A percentile compares a stretch with the other conserved stretches of the same genome.
These are phyloP conservation scores for Cladophialophora bantiana DNA, from an alignment of 2,329 filamentous ascomycete genomes.

Conservation along the genomic window DNA sequence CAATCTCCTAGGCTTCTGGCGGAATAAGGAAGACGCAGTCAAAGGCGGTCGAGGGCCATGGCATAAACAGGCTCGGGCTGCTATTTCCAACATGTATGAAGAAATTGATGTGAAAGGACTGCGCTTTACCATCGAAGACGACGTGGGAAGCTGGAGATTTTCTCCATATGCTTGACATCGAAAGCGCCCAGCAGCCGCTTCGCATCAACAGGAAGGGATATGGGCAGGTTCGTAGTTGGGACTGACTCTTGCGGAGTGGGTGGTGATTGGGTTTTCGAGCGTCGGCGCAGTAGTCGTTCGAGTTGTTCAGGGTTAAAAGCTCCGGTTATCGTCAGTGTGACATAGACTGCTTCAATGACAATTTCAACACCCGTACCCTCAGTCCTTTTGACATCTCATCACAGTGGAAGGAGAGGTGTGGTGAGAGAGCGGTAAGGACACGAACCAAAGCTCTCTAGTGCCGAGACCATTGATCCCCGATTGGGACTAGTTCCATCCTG, in stretches of 20 bases:
- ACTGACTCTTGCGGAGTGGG: not conserved
- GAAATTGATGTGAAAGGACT: constrained; percentile 72
- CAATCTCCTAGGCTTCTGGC: constrained; percentile 65
- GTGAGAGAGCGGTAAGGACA: not conserved
- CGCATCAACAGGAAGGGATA: not conserved
- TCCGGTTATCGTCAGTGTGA: not conserved
- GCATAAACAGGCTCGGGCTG: constrained; percentile 61
- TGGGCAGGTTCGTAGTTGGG: not conserved
- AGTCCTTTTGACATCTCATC: too few species aligned
- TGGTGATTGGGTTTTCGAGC: not conserved
- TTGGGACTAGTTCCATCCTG: constrained; percentile 25
- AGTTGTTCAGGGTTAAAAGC: not conserved
- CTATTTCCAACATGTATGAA: constrained; percentile 60
- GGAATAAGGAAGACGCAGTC: constrained; percentile 66
- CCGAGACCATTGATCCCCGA: not conserved
- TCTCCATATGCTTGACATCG: constrained; percentile 25
- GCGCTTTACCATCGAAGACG: constrained; percentile 71
- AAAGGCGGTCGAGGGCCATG: constrained; percentile 64
- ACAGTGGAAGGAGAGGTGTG: not conserved
- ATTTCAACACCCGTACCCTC: too few species aligned
- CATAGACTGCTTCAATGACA: constrained; percentile 1
- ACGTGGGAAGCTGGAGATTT: constrained; percentile 63
- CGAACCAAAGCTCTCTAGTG: not conserved
- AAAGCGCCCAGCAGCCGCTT: not conserved
- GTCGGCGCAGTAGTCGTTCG: not conserved